Percentiles rank a stretch among this genome's conserved stretches.
Evolutionary conservation across 352 stramenopile species (phyloP).

Genomic region (Pythium diclinum): DNA sequence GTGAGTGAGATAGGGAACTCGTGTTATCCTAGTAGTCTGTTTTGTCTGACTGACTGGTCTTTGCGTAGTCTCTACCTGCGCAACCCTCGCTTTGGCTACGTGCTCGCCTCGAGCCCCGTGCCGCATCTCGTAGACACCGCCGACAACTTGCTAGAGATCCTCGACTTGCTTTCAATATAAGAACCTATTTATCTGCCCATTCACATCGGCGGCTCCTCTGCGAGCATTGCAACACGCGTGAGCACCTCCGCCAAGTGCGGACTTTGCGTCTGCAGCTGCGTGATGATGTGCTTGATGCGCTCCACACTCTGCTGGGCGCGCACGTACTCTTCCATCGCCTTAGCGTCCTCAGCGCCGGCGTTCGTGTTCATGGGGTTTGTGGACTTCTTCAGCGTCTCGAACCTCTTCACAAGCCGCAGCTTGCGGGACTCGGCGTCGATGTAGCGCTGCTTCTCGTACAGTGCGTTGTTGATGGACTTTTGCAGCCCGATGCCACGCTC

Average conservation of each 20-base stretch:
- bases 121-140: constrained; percentile 34
- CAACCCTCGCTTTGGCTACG: constrained; percentile 28
- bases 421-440: constrained; percentile 74
- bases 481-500: constrained; percentile 66
- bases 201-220: constrained; percentile 55
- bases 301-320: constrained; percentile 45
- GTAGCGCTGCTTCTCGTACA: constrained; percentile 91
- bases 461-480: constrained; percentile 74
- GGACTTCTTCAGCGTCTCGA: constrained; percentile 53
- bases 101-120: constrained; percentile 24
- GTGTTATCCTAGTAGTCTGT: not conserved
- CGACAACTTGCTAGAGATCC: constrained; percentile 31
- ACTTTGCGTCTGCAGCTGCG: constrained; percentile 54
- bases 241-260: constrained; percentile 86
- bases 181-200: not conserved
- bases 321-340: constrained; percentile 48
- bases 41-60: not conserved
- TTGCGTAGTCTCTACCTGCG: constrained; percentile 45
- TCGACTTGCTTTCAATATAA: constrained; percentile 25
- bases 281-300: constrained; percentile 61
- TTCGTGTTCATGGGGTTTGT: constrained; percentile 12
- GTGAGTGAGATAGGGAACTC: constrained; percentile 25
- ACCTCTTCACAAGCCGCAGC: constrained; percentile 65
- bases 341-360: constrained; percentile 35
- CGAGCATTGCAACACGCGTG: constrained; percentile 68